Conservation (phyloP, 1,284 basidiomycete genomes). For the Flammula alnicola region DNA sequence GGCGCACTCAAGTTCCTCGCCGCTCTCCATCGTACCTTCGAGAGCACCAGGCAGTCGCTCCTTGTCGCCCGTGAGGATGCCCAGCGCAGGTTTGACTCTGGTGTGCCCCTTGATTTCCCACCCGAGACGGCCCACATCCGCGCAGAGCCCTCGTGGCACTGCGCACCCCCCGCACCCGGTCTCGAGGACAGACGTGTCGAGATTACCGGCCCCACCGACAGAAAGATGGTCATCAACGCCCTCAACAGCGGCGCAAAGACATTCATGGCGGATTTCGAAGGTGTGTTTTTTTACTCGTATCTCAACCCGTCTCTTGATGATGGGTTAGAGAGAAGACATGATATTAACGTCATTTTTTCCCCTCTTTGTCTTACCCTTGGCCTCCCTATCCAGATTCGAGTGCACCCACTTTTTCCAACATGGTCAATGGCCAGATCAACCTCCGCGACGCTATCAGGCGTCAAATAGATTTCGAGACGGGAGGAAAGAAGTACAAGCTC, state of each 20-base stretch:
- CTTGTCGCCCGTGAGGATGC: conserved; percentile 75
- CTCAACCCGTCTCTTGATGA: too few relatives aligned
- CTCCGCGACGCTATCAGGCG: conserved; percentile 89
- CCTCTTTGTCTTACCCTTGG: too few relatives aligned
- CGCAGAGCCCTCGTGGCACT: conserved; percentile 88
- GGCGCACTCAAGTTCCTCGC: conserved; percentile 90
- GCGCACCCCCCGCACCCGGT: conserved; percentile 90
- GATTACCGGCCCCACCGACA: conserved; percentile 97
- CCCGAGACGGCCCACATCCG: conserved; percentile 91
- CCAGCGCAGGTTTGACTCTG: conserved; percentile 81
- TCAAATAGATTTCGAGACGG: conserved; percentile 89
- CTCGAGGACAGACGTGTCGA: conserved; percentile 94
- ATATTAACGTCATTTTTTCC: too few relatives aligned
- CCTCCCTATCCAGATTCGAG: conserved; percentile 81
- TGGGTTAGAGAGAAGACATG: too few relatives aligned
- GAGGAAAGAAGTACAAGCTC: conserved; percentile 95
- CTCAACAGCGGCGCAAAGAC: conserved; percentile 96
- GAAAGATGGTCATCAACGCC: conserved; percentile 99
- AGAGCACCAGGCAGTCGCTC: conserved; percentile 81
- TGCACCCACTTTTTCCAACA: conserved; percentile 93
- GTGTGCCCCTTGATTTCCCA: conserved; percentile 83
- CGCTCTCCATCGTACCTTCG: conserved; percentile 92
- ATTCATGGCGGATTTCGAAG: conserved; percentile 98
- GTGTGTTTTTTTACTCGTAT: conserved; percentile 44
- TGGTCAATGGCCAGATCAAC: conserved; percentile 95